Evolutionary conservation across 352 stramenopile species (phyloP), one percentile per base, ranked within the genome.

Genomic region (Pythium apleroticum): DNA sequence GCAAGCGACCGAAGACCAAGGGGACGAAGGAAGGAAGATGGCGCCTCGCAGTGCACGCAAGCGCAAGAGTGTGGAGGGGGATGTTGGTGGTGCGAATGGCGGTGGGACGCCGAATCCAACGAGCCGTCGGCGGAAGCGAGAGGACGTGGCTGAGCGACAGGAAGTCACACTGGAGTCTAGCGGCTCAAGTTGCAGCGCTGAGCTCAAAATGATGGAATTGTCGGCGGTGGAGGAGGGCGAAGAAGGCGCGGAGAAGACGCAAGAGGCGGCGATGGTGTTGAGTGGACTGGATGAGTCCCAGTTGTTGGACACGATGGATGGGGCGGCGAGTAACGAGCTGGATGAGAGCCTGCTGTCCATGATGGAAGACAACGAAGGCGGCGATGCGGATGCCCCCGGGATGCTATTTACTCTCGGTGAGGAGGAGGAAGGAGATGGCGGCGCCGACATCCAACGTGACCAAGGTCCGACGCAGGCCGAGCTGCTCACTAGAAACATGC

Each of bases 221-320:
- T 57, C 58, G 31, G 25, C 30, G 30, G 30, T 52, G 2, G 58
- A 57, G 6, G 52, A 59, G 10, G n/a, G 35, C 50, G 45, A 55
- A 43, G 56, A 70, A 22, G 53, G 43, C 24, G 24, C 41, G 45
- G 11, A 22, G 31, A 24, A 35, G 17, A 60, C 49, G 41, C 22
- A 68, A 12, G 58, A 66, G 6, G 57, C 58, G 6, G 49, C 53
- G 27, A 49, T 52, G 43, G 10, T 46, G 35, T 57, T 68, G 35
- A 46, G n/a, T 9, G 41, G 65, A 45, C 56, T 81, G 22, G 69
- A 77, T 14, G 63, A 75, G n/a, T 53, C 54, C 15, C 48, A 46
- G 39, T 24, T 46, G 39, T 15, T 46, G 39, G 39, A 46, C 4
- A 9, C 39, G 39, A 46, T 46, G 15, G 39, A 46, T 9, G 39